phyloP scores from a whole-genome alignment of 345 rosid species.

The Brassica napus region Da-Ae NC_063442.1:30304501-30305000 shows the following conservation, averaged over 20 bases:
- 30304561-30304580: slow-evolving; percentile 4
- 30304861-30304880: neutral
- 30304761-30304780: slow-evolving; percentile 1
- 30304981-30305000: slow-evolving; percentile 20
- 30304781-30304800: slow-evolving; percentile 7
- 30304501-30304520: neutral
- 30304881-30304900: neutral
- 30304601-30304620: slow-evolving; percentile 28
- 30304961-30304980: slow-evolving; percentile 25
- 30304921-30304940: slow-evolving; percentile 7
- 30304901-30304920: slow-evolving; percentile 29
- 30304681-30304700: neutral
- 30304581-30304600: slow-evolving; percentile 6
- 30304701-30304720: neutral
- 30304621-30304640: slow-evolving; percentile 19
- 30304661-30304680: neutral
- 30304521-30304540: slow-evolving; percentile 12
- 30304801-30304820: slow-evolving; percentile 3
- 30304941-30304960: slow-evolving; percentile 36
- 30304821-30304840: neutral
- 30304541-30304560: neutral
- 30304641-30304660: slow-evolving; percentile 11
- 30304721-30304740: slow-evolving; percentile 21
- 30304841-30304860: neutral
- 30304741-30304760: slow-evolving; percentile 17